These are phyloP conservation scores for Hypoxylon sp. DNA, from an alignment of 2,329 filamentous ascomycete genomes.

Conservation along the genomic window DNA sequence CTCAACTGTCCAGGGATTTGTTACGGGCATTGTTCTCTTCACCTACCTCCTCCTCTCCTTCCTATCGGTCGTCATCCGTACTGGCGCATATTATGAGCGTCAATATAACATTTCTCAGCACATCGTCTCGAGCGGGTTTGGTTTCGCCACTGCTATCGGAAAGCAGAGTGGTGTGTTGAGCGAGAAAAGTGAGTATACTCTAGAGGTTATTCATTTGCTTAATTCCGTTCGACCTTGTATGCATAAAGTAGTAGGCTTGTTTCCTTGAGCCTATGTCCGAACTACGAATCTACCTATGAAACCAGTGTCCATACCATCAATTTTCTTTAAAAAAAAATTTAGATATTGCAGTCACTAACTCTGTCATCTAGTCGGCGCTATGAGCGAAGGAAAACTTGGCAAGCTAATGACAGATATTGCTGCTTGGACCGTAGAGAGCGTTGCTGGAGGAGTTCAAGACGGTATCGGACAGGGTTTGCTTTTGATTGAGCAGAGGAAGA, in stretches of 20 bases:
- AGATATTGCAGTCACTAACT: conserved; percentile 16
- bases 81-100: conserved; percentile 74
- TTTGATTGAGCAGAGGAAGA: conserved; percentile 46
- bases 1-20: conserved; percentile 67
- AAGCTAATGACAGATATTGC: conserved; percentile 68
- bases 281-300: background rate
- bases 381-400: conserved; percentile 76
- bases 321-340: background rate
- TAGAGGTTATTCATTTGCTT: background rate
- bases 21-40: conserved; percentile 72
- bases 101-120: conserved; percentile 75
- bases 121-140: conserved; percentile 66
- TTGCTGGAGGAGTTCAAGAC: conserved; percentile 77
- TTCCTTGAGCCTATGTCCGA: background rate
- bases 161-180: conserved; percentile 66
- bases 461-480: conserved; percentile 63
- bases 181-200: conserved; percentile 56
- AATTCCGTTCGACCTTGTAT: background rate
- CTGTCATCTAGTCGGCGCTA: conserved; percentile 61
- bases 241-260: background rate
- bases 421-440: conserved; percentile 73
- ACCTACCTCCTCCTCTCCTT: conserved; percentile 74
- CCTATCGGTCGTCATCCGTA: conserved; percentile 63
- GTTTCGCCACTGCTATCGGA: conserved; percentile 67
- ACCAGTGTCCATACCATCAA: background rate